Evolutionary conservation across 352 stramenopile species (phyloP).

Genomic region (Phytophthora cajani): DNA sequence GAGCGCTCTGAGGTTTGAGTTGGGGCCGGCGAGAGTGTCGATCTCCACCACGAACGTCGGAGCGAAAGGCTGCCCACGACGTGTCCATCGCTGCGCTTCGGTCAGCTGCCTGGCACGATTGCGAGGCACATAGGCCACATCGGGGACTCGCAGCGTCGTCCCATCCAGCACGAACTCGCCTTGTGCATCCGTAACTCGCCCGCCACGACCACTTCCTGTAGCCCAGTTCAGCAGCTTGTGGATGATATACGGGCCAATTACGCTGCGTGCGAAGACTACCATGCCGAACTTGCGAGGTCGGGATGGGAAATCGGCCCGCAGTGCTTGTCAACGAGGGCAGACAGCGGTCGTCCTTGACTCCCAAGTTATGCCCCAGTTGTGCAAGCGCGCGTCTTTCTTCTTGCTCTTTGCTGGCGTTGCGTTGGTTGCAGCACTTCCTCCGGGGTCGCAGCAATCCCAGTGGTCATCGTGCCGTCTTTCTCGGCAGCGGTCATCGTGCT

Average conservation of each 20-base stretch:
- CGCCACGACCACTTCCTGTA: not conserved
- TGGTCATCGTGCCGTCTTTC: too few species aligned
- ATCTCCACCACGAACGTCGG: slow-evolving; percentile 33
- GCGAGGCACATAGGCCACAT: slow-evolving; percentile 10
- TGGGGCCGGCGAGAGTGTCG: slow-evolving; percentile 19
- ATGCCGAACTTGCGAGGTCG: too few species aligned
- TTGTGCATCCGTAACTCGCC: slow-evolving; percentile 20
- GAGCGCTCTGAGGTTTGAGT: slow-evolving; percentile 15
- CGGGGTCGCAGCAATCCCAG: too few species aligned
- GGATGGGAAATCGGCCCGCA: too few species aligned
- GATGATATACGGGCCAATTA: slow-evolving; percentile 13
- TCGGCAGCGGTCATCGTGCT: too few species aligned
- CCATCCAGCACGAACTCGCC: slow-evolving; percentile 19
- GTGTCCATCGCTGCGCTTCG: slow-evolving; percentile 22
- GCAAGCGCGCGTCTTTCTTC: not conserved
- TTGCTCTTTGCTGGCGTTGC: too few species aligned
- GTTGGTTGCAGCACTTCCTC: too few species aligned
- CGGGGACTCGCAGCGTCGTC: slow-evolving; percentile 7
- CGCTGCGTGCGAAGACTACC: slow-evolving; percentile 11
- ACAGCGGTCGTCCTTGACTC: too few species aligned
- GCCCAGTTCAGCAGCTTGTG: slow-evolving; percentile 6
- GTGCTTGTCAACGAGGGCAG: too few species aligned
- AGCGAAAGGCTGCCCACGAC: slow-evolving; percentile 22
- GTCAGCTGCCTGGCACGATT: not conserved
- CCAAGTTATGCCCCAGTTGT: slow-evolving; percentile 31